Percentiles rank a stretch among this genome's conserved stretches.
Evolutionary conservation across 2,329 filamentous ascomycete species (phyloP).

Genomic region (Capronia americana): DNA sequence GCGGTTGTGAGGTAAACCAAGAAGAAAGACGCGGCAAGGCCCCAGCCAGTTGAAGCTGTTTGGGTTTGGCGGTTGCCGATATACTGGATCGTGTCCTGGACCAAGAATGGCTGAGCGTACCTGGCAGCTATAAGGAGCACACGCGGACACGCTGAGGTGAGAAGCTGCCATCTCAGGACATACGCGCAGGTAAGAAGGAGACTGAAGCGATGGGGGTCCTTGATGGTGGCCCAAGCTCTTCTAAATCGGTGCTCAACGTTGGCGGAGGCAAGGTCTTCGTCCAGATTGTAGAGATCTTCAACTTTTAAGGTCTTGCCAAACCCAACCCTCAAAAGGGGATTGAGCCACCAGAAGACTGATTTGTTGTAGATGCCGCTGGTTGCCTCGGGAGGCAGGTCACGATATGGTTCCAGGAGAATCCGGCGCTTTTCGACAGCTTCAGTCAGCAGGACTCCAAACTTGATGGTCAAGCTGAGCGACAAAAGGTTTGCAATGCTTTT

Average conservation of each 20-base stretch:
- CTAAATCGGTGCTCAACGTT: slow-evolving; percentile 49
- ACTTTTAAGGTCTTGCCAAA: slow-evolving; percentile 53
- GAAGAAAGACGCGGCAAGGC: slow-evolving; percentile 52
- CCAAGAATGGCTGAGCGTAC: slow-evolving; percentile 45
- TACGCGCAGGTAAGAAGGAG: slow-evolving; percentile 23
- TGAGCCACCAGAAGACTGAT: slow-evolving; percentile 62
- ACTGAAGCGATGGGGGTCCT: slow-evolving; percentile 16
- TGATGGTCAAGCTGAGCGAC: slow-evolving; percentile 51
- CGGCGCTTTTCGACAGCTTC: slow-evolving; percentile 55
- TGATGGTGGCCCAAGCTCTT: slow-evolving; percentile 50
- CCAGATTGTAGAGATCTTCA: slow-evolving; percentile 54
- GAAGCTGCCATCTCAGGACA: slow-evolving; percentile 32
- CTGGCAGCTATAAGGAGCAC: slow-evolving; percentile 38
- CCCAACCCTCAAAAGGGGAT: slow-evolving; percentile 57
- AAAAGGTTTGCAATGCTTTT: slow-evolving; percentile 52
- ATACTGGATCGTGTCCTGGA: slow-evolving; percentile 47
- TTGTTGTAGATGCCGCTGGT: slow-evolving; percentile 59
- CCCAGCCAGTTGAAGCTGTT: slow-evolving; percentile 50
- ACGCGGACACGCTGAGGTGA: slow-evolving; percentile 36
- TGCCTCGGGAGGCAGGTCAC: slow-evolving; percentile 56
- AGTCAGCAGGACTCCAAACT: slow-evolving; percentile 52
- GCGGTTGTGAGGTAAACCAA: slow-evolving; percentile 53
- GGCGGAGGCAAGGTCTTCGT: slow-evolving; percentile 53
- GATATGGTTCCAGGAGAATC: slow-evolving; percentile 50
- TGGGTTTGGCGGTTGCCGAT: slow-evolving; percentile 42